Evolutionary conservation across 306 rosid genomes (phyloP).

Genomic region (Senna tora): DNA sequence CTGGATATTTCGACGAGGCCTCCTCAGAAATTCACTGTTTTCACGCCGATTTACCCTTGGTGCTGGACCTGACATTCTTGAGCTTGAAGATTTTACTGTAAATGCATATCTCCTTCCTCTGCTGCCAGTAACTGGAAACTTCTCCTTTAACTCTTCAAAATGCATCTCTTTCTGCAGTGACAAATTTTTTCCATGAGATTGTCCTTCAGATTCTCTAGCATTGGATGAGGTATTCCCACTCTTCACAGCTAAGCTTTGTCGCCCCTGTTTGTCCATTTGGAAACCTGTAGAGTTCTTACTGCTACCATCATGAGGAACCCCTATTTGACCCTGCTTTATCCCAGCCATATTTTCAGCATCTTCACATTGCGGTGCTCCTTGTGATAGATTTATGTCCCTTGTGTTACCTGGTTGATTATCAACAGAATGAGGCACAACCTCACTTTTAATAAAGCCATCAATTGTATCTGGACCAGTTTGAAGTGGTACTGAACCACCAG

Average conservation of each 20-base stretch:
- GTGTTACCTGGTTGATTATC: conserved; percentile 56
- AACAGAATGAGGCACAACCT: conserved; percentile 42
- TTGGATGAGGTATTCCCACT: conserved; percentile 35
- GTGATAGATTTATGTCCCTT: conserved; percentile 55
- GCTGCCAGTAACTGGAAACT: conserved; percentile 55
- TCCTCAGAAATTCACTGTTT: conserved; percentile 62
- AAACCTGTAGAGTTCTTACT: conserved; percentile 48
- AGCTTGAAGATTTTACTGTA: conserved; percentile 67
- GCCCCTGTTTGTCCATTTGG: conserved; percentile 50
- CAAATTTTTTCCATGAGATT: conserved; percentile 44
- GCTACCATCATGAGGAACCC: conserved; percentile 43
- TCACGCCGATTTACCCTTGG: conserved; percentile 53
- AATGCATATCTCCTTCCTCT: conserved; percentile 73
- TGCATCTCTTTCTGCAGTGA: conserved; percentile 56
- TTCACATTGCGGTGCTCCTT: conserved; percentile 48
- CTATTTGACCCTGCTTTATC: conserved; percentile 51
- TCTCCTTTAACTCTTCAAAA: conserved; percentile 52
- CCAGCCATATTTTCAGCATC: conserved; percentile 49
- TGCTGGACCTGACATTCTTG: conserved; percentile 57
- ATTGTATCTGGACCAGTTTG: conserved; percentile 60
- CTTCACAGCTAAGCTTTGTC: conserved; percentile 48
- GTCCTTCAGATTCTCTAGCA: conserved; percentile 57
- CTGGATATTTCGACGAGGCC: conserved; percentile 68
- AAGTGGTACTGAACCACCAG: conserved; percentile 59
- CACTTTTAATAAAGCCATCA: conserved; percentile 53